Conservation (phyloP, 2,329 filamentous ascomycete species). For the Fusarium guadeloupense region DNA sequence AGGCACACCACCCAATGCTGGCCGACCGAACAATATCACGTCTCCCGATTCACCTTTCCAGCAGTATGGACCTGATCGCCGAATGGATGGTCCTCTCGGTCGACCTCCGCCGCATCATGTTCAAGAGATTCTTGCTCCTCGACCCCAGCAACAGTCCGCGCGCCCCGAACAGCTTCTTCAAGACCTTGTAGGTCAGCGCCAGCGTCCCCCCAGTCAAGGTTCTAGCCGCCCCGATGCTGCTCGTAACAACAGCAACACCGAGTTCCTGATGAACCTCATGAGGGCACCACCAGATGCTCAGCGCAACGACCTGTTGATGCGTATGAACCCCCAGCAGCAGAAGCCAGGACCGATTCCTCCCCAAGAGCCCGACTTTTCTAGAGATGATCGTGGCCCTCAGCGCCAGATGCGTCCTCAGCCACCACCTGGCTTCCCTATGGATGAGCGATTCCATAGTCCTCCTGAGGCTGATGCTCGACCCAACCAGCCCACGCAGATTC, state of each 20-base stretch:
- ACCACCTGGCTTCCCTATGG: constrained; percentile 61
- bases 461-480: constrained; percentile 58
- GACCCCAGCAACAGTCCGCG: constrained; percentile 60
- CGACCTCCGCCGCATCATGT: constrained; percentile 52
- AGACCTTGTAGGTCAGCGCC: constrained; percentile 68
- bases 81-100: constrained; percentile 52
- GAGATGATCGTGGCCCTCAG: constrained; percentile 48
- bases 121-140: constrained; percentile 64
- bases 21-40: constrained; percentile 52
- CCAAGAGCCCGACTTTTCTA: constrained; percentile 57
- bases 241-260: constrained; percentile 72
- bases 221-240: constrained; percentile 56
- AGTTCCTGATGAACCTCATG: constrained; percentile 89
- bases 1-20: constrained; percentile 36
- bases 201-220: constrained; percentile 62
- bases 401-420: constrained; percentile 57
- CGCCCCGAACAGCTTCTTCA: constrained; percentile 69
- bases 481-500: constrained; percentile 69
- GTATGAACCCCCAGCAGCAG: constrained; percentile 58
- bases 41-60: constrained; percentile 60
- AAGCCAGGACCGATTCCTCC: constrained; percentile 44
- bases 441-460: constrained; percentile 61
- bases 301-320: constrained; percentile 63
- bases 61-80: constrained; percentile 56
- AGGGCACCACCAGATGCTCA: constrained; percentile 60